Evolutionary conservation across 257 asterid species (phyloP).

Genomic region (Misopates orontium): DNA sequence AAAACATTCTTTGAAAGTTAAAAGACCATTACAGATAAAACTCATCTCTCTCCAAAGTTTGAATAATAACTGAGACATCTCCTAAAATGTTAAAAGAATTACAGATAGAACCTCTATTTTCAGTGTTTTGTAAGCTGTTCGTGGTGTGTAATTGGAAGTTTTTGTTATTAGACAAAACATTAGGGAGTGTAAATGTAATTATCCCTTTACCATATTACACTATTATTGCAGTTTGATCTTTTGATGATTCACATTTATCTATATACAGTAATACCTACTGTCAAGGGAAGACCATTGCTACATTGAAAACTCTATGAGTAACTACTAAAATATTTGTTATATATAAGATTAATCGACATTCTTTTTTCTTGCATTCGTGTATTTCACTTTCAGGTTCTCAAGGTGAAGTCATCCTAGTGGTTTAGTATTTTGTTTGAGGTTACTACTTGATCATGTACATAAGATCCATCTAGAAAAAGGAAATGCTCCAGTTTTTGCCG

Average conservation of each 20-base stretch:
- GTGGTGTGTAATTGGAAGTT: too few species aligned
- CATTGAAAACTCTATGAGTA: conserved; percentile 6
- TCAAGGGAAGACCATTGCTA: conserved; percentile 38
- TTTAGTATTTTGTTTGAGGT: conserved; percentile 19
- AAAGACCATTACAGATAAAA: too few species aligned
- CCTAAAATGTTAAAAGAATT: too few species aligned
- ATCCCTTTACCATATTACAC: not conserved
- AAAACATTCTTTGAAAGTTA: too few species aligned
- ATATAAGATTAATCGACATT: not conserved
- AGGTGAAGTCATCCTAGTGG: conserved; percentile 30
- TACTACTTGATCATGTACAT: conserved; percentile 24
- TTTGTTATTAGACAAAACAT: too few species aligned
- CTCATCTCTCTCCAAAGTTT: too few species aligned
- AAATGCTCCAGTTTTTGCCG: not conserved
- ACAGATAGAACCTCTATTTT: too few species aligned
- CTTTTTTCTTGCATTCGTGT: not conserved
- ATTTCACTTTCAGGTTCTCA: conserved; percentile 33
- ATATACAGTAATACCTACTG: conserved; percentile 8
- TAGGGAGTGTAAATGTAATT: too few species aligned
- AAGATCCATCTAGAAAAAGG: conserved; percentile 9
- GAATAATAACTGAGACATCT: too few species aligned
- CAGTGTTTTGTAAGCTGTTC: too few species aligned
- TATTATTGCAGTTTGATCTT: not conserved
- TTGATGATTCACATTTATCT: conserved; percentile 10
- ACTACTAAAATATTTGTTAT: not conserved